Evolutionary conservation across 1,284 basidiomycete species (phyloP).

Genomic region (Stygiomarasmius scandens): DNA sequence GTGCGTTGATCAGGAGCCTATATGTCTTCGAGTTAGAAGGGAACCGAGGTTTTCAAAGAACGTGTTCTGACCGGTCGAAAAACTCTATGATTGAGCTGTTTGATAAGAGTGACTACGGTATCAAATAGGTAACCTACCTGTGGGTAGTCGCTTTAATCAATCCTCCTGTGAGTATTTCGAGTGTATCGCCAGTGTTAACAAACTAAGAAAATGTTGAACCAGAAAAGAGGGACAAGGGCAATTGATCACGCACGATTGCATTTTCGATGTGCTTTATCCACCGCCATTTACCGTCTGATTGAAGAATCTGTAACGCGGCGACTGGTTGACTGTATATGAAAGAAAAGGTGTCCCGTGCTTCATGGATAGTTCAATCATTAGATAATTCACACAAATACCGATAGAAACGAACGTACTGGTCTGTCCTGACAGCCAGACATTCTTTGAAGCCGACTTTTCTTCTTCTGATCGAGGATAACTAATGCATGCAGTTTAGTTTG

Average conservation of each 20-base stretch:
- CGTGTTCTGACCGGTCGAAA: slow-evolving; percentile 32
- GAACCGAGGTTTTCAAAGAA: too few species aligned
- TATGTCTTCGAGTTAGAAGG: not conserved
- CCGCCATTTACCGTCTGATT: slow-evolving; percentile 6
- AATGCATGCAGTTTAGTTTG: not conserved
- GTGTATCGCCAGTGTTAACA: slow-evolving; percentile 60
- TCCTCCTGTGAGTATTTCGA: slow-evolving; percentile 59
- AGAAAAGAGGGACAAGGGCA: not conserved
- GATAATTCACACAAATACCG: not conserved
- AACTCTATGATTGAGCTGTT: slow-evolving; percentile 24
- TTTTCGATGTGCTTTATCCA: slow-evolving; percentile 7
- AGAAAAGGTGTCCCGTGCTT: slow-evolving; percentile 57
- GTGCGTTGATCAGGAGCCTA: slow-evolving; percentile 42
- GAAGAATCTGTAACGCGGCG: slow-evolving; percentile 2
- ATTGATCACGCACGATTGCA: not conserved
- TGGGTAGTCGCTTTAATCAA: slow-evolving; percentile 51
- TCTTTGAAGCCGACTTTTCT: slow-evolving; percentile 45
- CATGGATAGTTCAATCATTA: not conserved
- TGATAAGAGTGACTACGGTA: not conserved
- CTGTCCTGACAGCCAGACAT: slow-evolving; percentile 53
- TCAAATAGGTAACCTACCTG: slow-evolving; percentile 24
- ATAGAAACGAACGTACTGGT: slow-evolving; percentile 3
- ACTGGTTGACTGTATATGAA: slow-evolving; percentile 1
- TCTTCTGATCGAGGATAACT: slow-evolving; percentile 46
- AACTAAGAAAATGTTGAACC: slow-evolving; percentile 29